phyloP scores from a whole-genome alignment of 352 stramenopile species.

The Nothophytophthora sp. region DNA sequence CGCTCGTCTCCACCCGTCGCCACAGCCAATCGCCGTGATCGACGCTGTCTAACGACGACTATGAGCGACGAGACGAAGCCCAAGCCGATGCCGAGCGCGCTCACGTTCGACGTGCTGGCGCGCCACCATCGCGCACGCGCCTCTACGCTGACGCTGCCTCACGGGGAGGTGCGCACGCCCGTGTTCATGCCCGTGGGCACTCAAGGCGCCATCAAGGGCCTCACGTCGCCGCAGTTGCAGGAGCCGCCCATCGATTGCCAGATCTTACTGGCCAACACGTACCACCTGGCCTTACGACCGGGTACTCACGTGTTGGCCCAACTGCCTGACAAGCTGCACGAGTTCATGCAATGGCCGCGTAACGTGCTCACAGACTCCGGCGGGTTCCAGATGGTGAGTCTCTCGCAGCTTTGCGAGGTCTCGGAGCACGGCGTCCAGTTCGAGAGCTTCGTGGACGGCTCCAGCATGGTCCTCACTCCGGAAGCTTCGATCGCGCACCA shows the following conservation, averaged over 20 bases:
- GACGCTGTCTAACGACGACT: constrained; percentile 1
- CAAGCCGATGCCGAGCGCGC: constrained; percentile 49
- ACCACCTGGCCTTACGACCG: constrained; percentile 95
- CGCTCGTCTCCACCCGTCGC: neutral
- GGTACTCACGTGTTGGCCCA: constrained; percentile 84
- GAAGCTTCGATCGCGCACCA: constrained; percentile 93
- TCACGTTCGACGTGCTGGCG: constrained; percentile 48
- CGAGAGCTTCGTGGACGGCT: constrained; percentile 90
- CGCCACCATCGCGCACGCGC: constrained; percentile 65
- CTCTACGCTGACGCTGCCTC: constrained; percentile 74
- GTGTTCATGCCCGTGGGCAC: constrained; percentile 98
- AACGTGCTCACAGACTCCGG: constrained; percentile 97
- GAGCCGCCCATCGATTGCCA: constrained; percentile 68
- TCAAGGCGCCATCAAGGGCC: constrained; percentile 95
- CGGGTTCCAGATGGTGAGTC: constrained; percentile 98
- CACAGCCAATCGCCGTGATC: constrained; percentile 3
- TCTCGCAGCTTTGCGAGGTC: constrained; percentile 95
- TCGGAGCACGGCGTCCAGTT: constrained; percentile 80
- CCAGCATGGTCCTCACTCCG: constrained; percentile 93
- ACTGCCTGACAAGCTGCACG: constrained; percentile 91
- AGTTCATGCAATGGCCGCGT: constrained; percentile 95
- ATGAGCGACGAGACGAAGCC: neutral
- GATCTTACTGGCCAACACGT: constrained; percentile 98
- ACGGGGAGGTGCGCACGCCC: constrained; percentile 89
- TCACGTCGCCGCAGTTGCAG: constrained; percentile 86